These are phyloP conservation scores for Rhodamnia argentea DNA, from an alignment of 345 rosid species.

Conservation along the genomic window DNA sequence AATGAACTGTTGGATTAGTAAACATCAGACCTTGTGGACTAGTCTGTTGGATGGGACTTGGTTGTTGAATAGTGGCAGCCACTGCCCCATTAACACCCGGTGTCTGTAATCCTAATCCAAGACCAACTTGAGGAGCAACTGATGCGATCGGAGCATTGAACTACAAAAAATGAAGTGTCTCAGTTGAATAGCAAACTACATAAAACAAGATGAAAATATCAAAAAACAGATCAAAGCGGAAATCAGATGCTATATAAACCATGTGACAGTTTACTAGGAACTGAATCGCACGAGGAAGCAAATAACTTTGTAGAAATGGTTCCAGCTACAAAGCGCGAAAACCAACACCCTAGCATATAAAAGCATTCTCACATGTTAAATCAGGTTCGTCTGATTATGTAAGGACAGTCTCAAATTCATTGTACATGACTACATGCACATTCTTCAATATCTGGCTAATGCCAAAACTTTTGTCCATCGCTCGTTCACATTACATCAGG, in stretches of 20 bases:
- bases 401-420: not conserved
- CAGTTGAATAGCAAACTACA: not conserved
- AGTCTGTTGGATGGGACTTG: slow-evolving; percentile 55
- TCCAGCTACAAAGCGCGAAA: not conserved
- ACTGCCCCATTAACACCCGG: slow-evolving; percentile 30
- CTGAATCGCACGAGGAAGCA: not conserved
- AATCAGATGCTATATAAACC: not conserved
- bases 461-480: not conserved
- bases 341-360: not conserved
- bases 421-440: not conserved
- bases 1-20: slow-evolving; percentile 29
- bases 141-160: slow-evolving; percentile 55
- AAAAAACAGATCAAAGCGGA: not conserved
- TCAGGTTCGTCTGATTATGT: not conserved
- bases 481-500: not conserved
- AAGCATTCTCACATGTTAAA: not conserved
- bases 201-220: not conserved
- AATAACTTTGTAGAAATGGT: not conserved
- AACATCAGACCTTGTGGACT: slow-evolving; percentile 50
- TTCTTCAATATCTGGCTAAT: not conserved
- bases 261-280: not conserved
- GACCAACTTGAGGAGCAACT: slow-evolving; percentile 51
- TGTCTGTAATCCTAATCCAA: slow-evolving; percentile 77
- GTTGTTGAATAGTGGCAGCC: slow-evolving; percentile 48
- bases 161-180: slow-evolving; percentile 12